These are phyloP conservation scores for Erysiphe pulchra DNA, from an alignment of 2,329 filamentous ascomycete species.

Conservation along the genomic window DNA sequence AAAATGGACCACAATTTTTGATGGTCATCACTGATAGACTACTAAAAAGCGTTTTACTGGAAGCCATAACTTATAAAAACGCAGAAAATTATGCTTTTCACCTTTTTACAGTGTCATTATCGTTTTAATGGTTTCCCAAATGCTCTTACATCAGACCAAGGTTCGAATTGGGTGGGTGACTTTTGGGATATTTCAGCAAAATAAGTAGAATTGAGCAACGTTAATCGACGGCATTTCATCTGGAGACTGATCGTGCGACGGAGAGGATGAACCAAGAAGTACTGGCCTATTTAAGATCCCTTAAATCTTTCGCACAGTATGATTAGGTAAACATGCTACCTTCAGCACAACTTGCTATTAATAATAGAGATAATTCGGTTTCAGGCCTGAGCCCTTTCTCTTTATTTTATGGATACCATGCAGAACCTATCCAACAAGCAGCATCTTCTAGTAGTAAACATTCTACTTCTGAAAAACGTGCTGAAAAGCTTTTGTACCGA, in stretches of 20 bases:
- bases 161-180: too few relatives aligned
- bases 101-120: background rate
- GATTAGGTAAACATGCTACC: background rate
- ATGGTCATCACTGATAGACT: background rate
- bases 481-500: too few relatives aligned
- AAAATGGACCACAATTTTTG: background rate
- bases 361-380: background rate
- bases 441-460: background rate
- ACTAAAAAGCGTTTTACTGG: background rate
- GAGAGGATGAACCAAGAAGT: too few relatives aligned
- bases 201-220: too few relatives aligned
- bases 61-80: background rate
- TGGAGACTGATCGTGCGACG: too few relatives aligned
- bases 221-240: too few relatives aligned
- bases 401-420: background rate
- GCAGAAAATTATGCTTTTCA: background rate
- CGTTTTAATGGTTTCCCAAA: too few relatives aligned
- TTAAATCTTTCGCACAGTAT: too few relatives aligned
- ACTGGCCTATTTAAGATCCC: too few relatives aligned
- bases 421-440: background rate
- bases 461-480: too few relatives aligned
- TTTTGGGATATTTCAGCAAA: too few relatives aligned
- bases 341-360: background rate
- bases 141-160: too few relatives aligned
- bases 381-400: background rate